Percentiles rank a stretch among this genome's conserved stretches.
phyloP scores from a whole-genome alignment of 1,284 basidiomycete genomes.

The Cryptococcus sp. region DNA sequence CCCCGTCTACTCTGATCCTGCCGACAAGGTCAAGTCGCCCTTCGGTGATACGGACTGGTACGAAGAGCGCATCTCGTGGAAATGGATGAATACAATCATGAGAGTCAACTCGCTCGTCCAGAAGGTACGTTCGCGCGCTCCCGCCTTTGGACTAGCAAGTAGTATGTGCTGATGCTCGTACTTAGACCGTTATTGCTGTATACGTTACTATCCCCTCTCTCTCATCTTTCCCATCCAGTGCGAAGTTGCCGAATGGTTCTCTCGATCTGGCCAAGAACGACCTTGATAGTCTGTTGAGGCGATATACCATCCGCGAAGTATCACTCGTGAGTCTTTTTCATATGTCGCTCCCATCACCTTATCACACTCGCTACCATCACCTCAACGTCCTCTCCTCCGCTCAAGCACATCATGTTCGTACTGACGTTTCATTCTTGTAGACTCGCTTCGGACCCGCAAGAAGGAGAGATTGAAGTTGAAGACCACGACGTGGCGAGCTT shows the following conservation, averaged over 20 bases:
- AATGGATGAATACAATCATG: conserved; percentile 95
- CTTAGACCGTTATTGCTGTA: conserved; percentile 81
- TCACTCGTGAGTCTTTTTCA: conserved; percentile 57
- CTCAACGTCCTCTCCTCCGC: not conserved
- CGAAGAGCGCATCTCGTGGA: conserved; percentile 82
- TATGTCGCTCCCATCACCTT: not conserved
- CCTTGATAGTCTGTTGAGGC: conserved; percentile 65
- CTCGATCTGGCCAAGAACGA: conserved; percentile 58
- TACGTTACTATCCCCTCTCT: conserved; percentile 86
- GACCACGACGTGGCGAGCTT: too few species aligned
- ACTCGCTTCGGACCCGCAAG: conserved; percentile 47
- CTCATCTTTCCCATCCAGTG: conserved; percentile 59
- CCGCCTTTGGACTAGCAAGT: conserved; percentile 3
- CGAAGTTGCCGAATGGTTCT: conserved; percentile 46
- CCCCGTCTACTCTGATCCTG: conserved; percentile 81
- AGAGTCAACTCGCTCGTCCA: conserved; percentile 96
- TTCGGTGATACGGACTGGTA: conserved; percentile 55
- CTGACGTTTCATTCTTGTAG: conserved; percentile 13
- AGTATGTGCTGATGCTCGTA: not conserved
- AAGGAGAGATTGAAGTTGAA: conserved; percentile 34
- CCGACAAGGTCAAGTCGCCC: conserved; percentile 66
- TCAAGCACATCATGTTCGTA: not conserved
- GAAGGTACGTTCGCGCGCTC: conserved; percentile 64
- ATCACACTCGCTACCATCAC: not conserved
- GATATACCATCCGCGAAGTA: conserved; percentile 82